A percentile compares a stretch with the other conserved stretches of the same genome.
Conservation (phyloP, 2,329 filamentous ascomycete genomes). For the Davidsoniella australis region DNA sequence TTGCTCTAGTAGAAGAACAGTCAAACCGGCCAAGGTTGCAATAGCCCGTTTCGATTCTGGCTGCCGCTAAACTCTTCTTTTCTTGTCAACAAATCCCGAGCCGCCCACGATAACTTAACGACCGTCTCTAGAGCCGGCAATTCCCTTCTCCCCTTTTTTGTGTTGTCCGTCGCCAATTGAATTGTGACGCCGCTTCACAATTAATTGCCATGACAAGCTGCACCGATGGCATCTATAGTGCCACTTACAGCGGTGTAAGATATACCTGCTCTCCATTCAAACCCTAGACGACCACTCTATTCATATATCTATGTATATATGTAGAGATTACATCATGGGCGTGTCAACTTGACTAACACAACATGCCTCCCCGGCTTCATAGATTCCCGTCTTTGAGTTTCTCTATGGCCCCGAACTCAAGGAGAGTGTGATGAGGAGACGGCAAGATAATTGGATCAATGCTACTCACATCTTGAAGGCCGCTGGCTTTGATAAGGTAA, state of each 20-base stretch:
- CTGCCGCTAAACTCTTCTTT: too few species aligned
- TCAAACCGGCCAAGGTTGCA: too few species aligned
- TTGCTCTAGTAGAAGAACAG: too few species aligned
- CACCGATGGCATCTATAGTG: slow-evolving; percentile 39
- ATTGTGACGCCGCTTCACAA: background rate
- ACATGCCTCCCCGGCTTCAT: slow-evolving; percentile 10
- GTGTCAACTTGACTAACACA: slow-evolving; percentile 3
- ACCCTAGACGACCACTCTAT: background rate
- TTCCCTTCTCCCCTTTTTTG: background rate
- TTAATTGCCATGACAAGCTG: background rate
- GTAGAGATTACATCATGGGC: background rate
- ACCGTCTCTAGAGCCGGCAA: background rate
- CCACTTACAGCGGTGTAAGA: slow-evolving; percentile 52
- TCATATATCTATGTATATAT: too few species aligned
- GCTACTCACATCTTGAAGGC: slow-evolving; percentile 98
- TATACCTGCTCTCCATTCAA: slow-evolving; percentile 8
- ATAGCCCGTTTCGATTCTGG: too few species aligned
- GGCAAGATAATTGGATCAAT: slow-evolving; percentile 94
- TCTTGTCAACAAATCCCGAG: too few species aligned
- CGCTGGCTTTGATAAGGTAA: slow-evolving; percentile 74
- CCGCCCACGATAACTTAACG: too few species aligned
- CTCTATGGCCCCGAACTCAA: slow-evolving; percentile 64
- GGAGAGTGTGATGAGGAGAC: slow-evolving; percentile 87
- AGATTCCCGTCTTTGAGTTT: slow-evolving; percentile 92
- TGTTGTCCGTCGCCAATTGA: background rate